Evolutionary conservation across 2,329 filamentous ascomycete genomes (phyloP).

Genomic region (Macrophomina pseudophaseolina): DNA sequence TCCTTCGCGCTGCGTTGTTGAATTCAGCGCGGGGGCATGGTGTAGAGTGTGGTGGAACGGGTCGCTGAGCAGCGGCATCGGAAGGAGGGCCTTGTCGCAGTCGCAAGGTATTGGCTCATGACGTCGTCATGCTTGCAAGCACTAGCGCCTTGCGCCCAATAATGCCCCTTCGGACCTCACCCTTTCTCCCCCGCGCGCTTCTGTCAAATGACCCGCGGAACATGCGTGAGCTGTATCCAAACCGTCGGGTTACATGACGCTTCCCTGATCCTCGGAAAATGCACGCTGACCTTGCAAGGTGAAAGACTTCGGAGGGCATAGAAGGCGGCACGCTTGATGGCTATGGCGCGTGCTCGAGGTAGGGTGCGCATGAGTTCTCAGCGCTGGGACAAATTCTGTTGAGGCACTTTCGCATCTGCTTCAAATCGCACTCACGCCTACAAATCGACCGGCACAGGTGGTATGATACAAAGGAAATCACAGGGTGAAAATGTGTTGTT

Average conservation of each 20-base stretch:
- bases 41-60: not conserved
- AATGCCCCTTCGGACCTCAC: slow-evolving; percentile 8
- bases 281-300: not conserved
- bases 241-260: no score
- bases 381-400: not conserved
- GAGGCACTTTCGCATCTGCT: not conserved
- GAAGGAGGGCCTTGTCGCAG: slow-evolving; percentile 14
- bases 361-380: not conserved
- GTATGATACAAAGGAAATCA: no score
- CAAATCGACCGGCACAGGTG: no score
- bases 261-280: not conserved
- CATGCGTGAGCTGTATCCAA: not conserved
- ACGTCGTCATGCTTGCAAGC: slow-evolving; percentile 21
- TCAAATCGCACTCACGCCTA: not conserved
- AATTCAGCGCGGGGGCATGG: slow-evolving; percentile 18
- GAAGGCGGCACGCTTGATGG: not conserved
- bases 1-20: slow-evolving; percentile 16
- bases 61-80: slow-evolving; percentile 19
- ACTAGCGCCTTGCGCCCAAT: slow-evolving; percentile 7
- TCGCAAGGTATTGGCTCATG: slow-evolving; percentile 13
- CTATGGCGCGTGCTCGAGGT: slow-evolving; percentile 1
- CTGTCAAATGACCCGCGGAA: slow-evolving; percentile 1
- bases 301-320: not conserved
- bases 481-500: no score
- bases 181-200: slow-evolving; percentile 10